These are phyloP conservation scores for Phytophthora pluvialis DNA, from an alignment of 352 stramenopile species.

Conservation along the genomic window DNA sequence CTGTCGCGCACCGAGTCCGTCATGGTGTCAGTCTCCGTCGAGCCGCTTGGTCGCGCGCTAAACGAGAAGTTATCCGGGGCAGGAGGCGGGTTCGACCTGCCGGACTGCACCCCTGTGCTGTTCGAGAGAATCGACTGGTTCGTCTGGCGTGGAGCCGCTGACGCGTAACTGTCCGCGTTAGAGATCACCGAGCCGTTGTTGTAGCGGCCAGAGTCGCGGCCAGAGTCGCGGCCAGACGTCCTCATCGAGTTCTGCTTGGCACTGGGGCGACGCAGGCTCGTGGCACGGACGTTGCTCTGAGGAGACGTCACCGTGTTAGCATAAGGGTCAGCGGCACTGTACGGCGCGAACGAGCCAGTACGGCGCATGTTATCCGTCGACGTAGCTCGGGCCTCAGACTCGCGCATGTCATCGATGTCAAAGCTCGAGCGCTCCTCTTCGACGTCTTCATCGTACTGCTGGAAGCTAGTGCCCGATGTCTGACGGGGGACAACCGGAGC, in stretches of 20 bases:
- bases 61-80: constrained; percentile 25
- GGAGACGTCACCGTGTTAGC: constrained; percentile 65
- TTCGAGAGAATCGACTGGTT: constrained; percentile 43
- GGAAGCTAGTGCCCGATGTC: constrained; percentile 27
- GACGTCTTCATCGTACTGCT: constrained; percentile 42
- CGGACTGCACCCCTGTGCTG: constrained; percentile 29
- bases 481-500: constrained; percentile 47
- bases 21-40: constrained; percentile 8
- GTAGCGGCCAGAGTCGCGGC: constrained; percentile 26
- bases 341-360: constrained; percentile 28
- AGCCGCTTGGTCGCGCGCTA: constrained; percentile 20
- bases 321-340: constrained; percentile 46
- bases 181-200: constrained; percentile 34
- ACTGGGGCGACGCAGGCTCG: constrained; percentile 55
- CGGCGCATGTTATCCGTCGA: constrained; percentile 23
- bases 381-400: constrained; percentile 54
- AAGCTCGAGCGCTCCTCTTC: constrained; percentile 76
- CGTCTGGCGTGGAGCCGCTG: constrained; percentile 30
- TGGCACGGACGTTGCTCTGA: constrained; percentile 77
- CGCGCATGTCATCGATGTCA: constrained; percentile 83
- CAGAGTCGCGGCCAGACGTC: constrained; percentile 28
- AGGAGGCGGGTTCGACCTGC: constrained; percentile 14
- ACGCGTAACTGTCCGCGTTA: constrained; percentile 42
- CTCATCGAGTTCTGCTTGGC: constrained; percentile 45
- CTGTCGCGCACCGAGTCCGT: constrained; percentile 32